Evolutionary conservation across 306 rosid genomes (phyloP).

Genomic region (Benincasa hispida): DNA sequence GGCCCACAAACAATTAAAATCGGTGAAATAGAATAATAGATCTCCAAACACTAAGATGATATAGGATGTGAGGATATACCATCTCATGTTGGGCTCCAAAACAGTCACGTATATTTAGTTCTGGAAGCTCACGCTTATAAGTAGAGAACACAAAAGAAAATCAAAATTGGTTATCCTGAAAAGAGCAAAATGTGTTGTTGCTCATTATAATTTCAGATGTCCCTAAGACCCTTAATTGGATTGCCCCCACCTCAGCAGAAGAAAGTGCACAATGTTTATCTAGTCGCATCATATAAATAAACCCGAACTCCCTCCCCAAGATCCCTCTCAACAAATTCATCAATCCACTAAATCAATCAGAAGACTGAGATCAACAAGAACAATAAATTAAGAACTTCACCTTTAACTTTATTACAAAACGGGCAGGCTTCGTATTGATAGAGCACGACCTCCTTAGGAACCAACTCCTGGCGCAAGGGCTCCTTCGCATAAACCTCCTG

Average conservation of each 20-base stretch:
- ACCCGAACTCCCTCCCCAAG: neutral
- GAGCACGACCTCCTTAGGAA: slow-evolving; percentile 69
- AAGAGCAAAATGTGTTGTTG: neutral
- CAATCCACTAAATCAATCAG: neutral
- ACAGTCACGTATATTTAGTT: too few relatives aligned
- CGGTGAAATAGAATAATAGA: too few relatives aligned
- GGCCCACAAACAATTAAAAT: too few relatives aligned
- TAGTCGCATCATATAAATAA: neutral
- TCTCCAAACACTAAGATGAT: too few relatives aligned
- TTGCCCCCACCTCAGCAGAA: neutral
- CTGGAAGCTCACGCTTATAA: neutral
- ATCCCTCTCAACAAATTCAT: neutral
- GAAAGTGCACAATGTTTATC: neutral
- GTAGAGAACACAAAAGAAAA: neutral
- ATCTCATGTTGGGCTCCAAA: too few relatives aligned
- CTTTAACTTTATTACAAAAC: slow-evolving; percentile 90
- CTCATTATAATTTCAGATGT: neutral
- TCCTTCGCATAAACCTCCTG: slow-evolving; percentile 72
- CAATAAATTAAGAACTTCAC: slow-evolving; percentile 10
- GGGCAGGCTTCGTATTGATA: slow-evolving; percentile 95
- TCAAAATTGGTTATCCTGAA: neutral
- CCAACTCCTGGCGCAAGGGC: slow-evolving; percentile 36
- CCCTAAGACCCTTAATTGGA: neutral
- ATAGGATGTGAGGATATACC: too few relatives aligned
- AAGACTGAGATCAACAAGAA: neutral